Evolutionary conservation across 352 stramenopile species (phyloP).

Genomic region (Phytophthora pseudosyringae): DNA sequence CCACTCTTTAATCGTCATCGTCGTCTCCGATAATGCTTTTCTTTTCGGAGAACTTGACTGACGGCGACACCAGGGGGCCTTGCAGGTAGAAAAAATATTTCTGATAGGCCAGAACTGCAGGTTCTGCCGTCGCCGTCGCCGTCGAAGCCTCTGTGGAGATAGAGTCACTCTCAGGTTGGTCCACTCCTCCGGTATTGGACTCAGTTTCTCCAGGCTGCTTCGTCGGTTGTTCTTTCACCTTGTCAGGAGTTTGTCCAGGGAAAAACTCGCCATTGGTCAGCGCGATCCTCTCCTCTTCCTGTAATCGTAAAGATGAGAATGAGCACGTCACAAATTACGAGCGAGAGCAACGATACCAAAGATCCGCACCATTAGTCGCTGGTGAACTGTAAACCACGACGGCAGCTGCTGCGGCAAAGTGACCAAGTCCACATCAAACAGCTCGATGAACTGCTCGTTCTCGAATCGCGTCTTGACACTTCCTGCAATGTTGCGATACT

Average conservation of each 20-base stretch:
- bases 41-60: slow-evolving; percentile 89
- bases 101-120: slow-evolving; percentile 65
- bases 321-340: neutral
- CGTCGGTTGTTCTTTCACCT: slow-evolving; percentile 11
- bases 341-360: neutral
- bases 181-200: slow-evolving; percentile 4
- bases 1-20: slow-evolving; percentile 84
- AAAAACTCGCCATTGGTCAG: slow-evolving; percentile 72
- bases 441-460: slow-evolving; percentile 91
- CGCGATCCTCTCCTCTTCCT: slow-evolving; percentile 85
- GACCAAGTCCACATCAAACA: slow-evolving; percentile 89
- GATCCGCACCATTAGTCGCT: slow-evolving; percentile 66
- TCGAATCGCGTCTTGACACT: slow-evolving; percentile 89
- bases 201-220: slow-evolving; percentile 14
- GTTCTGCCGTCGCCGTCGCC: neutral
- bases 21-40: slow-evolving; percentile 90
- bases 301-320: neutral
- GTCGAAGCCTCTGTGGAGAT: neutral
- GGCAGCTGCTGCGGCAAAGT: slow-evolving; percentile 80
- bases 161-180: slow-evolving; percentile 15
- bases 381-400: slow-evolving; percentile 83
- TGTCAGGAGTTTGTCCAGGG: slow-evolving; percentile 45
- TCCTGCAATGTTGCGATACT: slow-evolving; percentile 89
- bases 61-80: slow-evolving; percentile 77
- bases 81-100: slow-evolving; percentile 84